Evolutionary conservation across 2,329 filamentous ascomycete genomes (phyloP).

Genomic region (Talaromyces marneffei): DNA sequence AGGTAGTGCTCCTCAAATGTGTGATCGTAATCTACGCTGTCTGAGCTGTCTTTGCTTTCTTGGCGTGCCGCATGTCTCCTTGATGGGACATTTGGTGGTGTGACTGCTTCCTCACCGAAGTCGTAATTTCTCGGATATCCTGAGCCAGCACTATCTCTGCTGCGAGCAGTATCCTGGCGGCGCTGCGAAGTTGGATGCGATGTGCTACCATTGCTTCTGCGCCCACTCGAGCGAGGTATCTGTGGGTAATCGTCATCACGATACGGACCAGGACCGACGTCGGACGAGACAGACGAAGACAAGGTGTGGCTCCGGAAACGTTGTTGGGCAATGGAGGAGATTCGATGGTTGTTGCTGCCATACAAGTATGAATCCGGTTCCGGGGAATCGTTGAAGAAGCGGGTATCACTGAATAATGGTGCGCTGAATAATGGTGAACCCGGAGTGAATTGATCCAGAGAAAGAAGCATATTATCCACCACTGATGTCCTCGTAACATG

Average conservation of each 20-base stretch:
- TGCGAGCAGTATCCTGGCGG: conserved; percentile 59
- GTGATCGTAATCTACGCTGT: conserved; percentile 59
- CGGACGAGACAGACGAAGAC: conserved; percentile 55
- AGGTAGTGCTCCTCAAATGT: conserved; percentile 10
- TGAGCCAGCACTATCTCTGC: conserved; percentile 27
- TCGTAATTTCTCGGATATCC: conserved; percentile 23
- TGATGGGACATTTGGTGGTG: background rate
- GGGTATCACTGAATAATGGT: conserved; percentile 32
- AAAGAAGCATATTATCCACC: conserved; percentile 91
- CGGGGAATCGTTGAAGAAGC: conserved; percentile 37
- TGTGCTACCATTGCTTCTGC: conserved; percentile 75
- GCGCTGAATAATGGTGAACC: conserved; percentile 31
- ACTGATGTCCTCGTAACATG: conserved; percentile 82
- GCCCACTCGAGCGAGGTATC: conserved; percentile 43
- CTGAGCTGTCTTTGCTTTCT: conserved; percentile 67
- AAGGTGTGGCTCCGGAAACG: conserved; percentile 55
- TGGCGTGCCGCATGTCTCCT: conserved; percentile 48
- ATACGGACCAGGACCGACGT: conserved; percentile 40
- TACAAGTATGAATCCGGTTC: conserved; percentile 31
- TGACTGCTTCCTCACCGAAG: conserved; percentile 20
- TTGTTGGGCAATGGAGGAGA: conserved; percentile 23
- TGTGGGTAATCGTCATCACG: conserved; percentile 40
- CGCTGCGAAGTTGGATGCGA: conserved; percentile 58
- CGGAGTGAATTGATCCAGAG: conserved; percentile 72
- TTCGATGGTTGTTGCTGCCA: conserved; percentile 21